Percentiles rank a stretch among this genome's conserved stretches.
These are phyloP conservation scores for Kalmanozyma brasiliensis DNA, from an alignment of 1,284 basidiomycete genomes.

Conservation along the genomic window DNA sequence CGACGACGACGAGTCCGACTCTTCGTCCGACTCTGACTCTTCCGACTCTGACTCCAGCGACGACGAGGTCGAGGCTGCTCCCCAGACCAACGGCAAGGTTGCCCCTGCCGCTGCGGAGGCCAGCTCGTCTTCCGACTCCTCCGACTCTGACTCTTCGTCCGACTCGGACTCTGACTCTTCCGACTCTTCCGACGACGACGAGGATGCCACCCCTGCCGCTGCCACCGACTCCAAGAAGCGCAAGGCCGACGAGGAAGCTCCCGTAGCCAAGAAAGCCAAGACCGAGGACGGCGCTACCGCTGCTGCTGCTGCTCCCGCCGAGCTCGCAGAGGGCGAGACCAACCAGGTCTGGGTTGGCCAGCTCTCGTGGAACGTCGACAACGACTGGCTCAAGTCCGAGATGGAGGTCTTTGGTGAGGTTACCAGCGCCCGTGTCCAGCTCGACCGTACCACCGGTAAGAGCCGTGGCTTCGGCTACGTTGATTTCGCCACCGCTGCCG, in stretches of 20 bases:
- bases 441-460: constrained; percentile 79
- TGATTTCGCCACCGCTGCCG: constrained; percentile 75
- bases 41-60: constrained; percentile 31
- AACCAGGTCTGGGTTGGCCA: constrained; percentile 90
- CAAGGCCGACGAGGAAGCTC: constrained; percentile 79
- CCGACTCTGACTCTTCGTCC: constrained; percentile 32
- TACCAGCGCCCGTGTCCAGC: constrained; percentile 85
- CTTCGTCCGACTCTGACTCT: constrained; percentile 16
- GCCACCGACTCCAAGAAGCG: constrained; percentile 74
- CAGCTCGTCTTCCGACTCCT: constrained; percentile 26
- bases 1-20: constrained; percentile 21
- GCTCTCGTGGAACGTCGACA: constrained; percentile 96
- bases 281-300: constrained; percentile 69
- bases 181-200: constrained; percentile 53
- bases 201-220: constrained; percentile 67
- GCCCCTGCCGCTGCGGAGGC: constrained; percentile 30
- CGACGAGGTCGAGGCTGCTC: constrained; percentile 38
- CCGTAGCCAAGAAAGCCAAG: constrained; percentile 85
- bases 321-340: constrained; percentile 72
- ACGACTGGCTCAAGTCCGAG: constrained; percentile 92
- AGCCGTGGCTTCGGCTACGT: constrained; percentile 85
- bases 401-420: constrained; percentile 90
- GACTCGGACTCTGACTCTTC: constrained; percentile 33
- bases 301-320: constrained; percentile 25
- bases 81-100: constrained; percentile 50